Evolutionary conservation across 129 eudicot genomes (phyloP).

Genomic region (Escallonia herrerae): DNA sequence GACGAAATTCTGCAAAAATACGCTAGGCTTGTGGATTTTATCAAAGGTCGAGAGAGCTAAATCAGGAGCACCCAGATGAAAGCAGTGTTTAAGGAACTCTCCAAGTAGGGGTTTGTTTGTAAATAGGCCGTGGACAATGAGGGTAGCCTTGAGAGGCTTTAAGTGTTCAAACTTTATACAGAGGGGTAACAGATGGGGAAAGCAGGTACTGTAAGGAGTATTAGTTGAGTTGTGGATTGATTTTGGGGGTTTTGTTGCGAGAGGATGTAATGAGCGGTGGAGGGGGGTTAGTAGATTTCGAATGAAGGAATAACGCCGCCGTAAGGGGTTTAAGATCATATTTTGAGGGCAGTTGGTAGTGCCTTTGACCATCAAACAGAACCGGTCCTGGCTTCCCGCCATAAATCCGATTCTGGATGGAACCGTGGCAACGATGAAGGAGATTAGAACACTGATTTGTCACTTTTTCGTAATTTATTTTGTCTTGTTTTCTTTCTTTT

Average conservation of each 20-base stretch:
- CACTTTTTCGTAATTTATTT: no score
- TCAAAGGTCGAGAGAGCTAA: constrained; percentile 32
- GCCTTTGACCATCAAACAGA: no score
- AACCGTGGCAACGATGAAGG: no score
- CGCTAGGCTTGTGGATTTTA: constrained; percentile 22
- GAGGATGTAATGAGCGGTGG: not conserved
- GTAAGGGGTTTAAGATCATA: not conserved
- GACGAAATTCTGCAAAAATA: constrained; percentile 38
- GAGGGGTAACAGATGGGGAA: constrained; percentile 9
- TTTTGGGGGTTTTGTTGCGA: not conserved
- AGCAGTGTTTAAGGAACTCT: constrained; percentile 28
- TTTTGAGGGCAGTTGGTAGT: not conserved
- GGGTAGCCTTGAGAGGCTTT: constrained; percentile 27
- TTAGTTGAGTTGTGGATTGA: constrained; percentile 1
- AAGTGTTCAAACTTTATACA: constrained; percentile 23
- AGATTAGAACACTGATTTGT: no score
- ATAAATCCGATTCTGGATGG: no score
- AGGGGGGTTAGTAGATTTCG: not conserved
- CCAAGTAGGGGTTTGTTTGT: constrained; percentile 9
- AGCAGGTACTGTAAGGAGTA: constrained; percentile 2
- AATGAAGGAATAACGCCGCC: not conserved
- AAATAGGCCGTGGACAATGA: constrained; percentile 25
- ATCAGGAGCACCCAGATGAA: constrained; percentile 40
- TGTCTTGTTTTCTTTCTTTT: no score
- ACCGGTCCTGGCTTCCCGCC: not conserved